phyloP scores from a whole-genome alignment of 2,329 filamentous ascomycete species.

The Alternaria sp. region DNA sequence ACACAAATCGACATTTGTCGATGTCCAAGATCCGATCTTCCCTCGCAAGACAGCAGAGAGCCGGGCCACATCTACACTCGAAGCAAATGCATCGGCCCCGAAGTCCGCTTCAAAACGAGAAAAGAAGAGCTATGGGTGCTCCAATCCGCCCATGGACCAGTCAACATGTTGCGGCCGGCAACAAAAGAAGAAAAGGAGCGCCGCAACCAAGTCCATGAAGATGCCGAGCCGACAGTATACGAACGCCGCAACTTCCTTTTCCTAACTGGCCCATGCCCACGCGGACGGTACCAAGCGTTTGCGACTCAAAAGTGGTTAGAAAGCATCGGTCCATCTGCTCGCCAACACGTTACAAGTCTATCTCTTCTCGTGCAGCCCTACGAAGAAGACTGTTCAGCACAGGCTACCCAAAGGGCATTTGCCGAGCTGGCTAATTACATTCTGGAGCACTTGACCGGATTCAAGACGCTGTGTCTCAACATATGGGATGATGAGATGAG shows the following conservation, averaged over 20 bases:
- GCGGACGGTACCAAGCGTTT: slow-evolving; percentile 44
- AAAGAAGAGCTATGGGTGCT: slow-evolving; percentile 35
- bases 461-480: slow-evolving; percentile 24
- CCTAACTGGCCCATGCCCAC: slow-evolving; percentile 37
- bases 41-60: slow-evolving; percentile 9
- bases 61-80: slow-evolving; percentile 41
- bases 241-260: slow-evolving; percentile 33
- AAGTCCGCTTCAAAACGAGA: slow-evolving; percentile 26
- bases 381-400: slow-evolving; percentile 36
- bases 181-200: slow-evolving; percentile 19
- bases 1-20: slow-evolving; percentile 36
- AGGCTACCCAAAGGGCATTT: slow-evolving; percentile 22
- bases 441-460: slow-evolving; percentile 14
- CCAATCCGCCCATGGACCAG: slow-evolving; percentile 25
- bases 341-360: slow-evolving; percentile 25
- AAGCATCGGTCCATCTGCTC: slow-evolving; percentile 17
- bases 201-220: slow-evolving; percentile 27
- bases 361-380: slow-evolving; percentile 35
- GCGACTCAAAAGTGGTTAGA: slow-evolving; percentile 37
- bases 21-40: slow-evolving; percentile 24
- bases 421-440: slow-evolving; percentile 25
- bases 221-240: slow-evolving; percentile 37
- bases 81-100: slow-evolving; percentile 32
- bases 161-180: slow-evolving; percentile 42
- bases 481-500: slow-evolving; percentile 21